A percentile compares a stretch with the other conserved stretches of the same genome.
Conservation (phyloP, 495 filamentous ascomycete genomes). For the Hyaloscypha hepaticicola region DNA sequence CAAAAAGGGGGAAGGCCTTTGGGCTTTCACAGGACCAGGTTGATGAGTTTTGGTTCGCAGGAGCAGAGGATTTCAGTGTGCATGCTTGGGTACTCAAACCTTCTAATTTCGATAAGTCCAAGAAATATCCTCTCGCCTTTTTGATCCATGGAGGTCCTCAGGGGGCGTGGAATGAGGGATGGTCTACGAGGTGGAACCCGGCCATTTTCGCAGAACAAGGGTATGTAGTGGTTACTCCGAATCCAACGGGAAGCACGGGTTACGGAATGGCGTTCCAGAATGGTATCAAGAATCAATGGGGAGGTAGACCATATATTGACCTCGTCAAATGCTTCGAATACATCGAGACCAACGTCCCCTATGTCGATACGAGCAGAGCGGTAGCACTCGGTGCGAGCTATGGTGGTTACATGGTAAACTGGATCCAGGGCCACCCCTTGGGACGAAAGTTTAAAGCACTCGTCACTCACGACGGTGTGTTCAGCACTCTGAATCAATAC, state of each 20-base stretch:
- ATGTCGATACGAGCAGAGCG: slow-evolving; percentile 73
- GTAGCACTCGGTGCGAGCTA: slow-evolving; percentile 84
- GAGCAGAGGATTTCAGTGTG: slow-evolving; percentile 60
- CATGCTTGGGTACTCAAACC: slow-evolving; percentile 83
- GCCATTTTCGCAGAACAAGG: slow-evolving; percentile 90
- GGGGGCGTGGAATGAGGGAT: slow-evolving; percentile 77
- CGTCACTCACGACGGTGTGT: slow-evolving; percentile 89
- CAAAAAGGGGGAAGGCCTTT: slow-evolving; percentile 66
- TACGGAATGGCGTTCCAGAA: slow-evolving; percentile 82
- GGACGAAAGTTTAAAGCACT: slow-evolving; percentile 85
- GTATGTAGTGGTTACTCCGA: slow-evolving; percentile 83
- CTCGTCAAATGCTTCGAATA: slow-evolving; percentile 78
- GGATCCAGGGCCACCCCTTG: slow-evolving; percentile 67
- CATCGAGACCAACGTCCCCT: slow-evolving; percentile 66
- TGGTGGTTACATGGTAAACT: slow-evolving; percentile 87
- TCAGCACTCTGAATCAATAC: slow-evolving; percentile 73
- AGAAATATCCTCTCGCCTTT: slow-evolving; percentile 81
- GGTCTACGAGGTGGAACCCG: slow-evolving; percentile 90
- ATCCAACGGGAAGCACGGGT: slow-evolving; percentile 83
- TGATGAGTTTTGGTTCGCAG: slow-evolving; percentile 70
- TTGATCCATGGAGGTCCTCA: slow-evolving; percentile 90
- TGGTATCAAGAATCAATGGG: slow-evolving; percentile 76
- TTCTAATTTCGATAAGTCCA: slow-evolving; percentile 65
- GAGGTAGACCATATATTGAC: slow-evolving; percentile 75
- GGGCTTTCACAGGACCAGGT: slow-evolving; percentile 62